A percentile compares a stretch with the other conserved stretches of the same genome.
Evolutionary conservation across 2,329 filamentous ascomycete species (phyloP).

Genomic region (Beauveria varroae): DNA sequence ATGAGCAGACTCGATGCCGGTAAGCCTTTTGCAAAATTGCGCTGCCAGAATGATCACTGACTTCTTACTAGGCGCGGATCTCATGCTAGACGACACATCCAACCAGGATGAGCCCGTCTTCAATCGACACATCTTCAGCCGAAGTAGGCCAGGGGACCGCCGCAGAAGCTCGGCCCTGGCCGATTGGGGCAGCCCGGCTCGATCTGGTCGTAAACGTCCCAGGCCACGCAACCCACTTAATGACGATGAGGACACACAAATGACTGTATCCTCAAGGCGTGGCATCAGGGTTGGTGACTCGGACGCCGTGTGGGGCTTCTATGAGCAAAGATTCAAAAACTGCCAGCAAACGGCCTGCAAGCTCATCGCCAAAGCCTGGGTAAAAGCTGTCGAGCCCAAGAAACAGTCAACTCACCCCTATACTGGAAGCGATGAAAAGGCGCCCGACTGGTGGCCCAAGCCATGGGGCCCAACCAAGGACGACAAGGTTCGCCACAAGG

Average conservation of each 20-base stretch:
- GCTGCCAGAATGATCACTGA: background rate
- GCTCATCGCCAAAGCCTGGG: constrained; percentile 66
- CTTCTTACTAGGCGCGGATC: constrained; percentile 22
- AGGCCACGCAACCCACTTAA: constrained; percentile 30
- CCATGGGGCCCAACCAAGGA: constrained; percentile 42
- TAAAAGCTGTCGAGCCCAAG: constrained; percentile 67
- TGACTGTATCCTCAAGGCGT: constrained; percentile 32
- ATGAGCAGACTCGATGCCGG: constrained; percentile 31
- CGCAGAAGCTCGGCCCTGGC: constrained; percentile 25
- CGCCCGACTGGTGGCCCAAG: constrained; percentile 61
- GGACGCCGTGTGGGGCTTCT: constrained; percentile 50
- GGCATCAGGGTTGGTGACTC: constrained; percentile 47
- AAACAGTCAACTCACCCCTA: constrained; percentile 72
- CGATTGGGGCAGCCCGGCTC: constrained; percentile 24
- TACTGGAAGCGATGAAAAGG: constrained; percentile 54
- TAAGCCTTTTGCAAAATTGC: constrained; percentile 13
- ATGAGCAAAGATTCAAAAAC: constrained; percentile 53
- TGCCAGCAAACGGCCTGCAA: constrained; percentile 68
- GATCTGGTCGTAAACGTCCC: constrained; percentile 23
- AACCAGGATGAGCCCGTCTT: constrained; percentile 20
- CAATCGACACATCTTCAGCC: constrained; percentile 19
- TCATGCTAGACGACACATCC: constrained; percentile 26
- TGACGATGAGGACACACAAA: constrained; percentile 34
- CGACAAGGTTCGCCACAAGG: constrained; percentile 56
- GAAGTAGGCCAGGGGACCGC: constrained; percentile 22